Evolutionary conservation across 768 basidiomycete species (phyloP).

Genomic region (Lentinula sp.): DNA sequence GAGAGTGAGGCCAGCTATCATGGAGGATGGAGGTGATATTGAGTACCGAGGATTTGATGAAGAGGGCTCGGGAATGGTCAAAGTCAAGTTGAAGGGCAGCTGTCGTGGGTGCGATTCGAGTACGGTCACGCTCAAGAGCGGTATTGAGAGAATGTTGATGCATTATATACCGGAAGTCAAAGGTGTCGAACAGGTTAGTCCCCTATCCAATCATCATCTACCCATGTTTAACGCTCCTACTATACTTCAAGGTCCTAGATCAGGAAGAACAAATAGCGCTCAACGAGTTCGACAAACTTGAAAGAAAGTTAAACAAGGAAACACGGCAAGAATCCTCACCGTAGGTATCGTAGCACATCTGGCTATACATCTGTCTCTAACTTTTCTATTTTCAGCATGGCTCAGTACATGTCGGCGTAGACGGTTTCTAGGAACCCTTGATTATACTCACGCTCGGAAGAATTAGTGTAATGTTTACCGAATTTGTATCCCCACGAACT

Average conservation of each 20-base stretch:
- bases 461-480: neutral
- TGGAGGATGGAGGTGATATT: slow-evolving; percentile 98
- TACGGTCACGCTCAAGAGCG: slow-evolving; percentile 91
- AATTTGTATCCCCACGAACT: neutral
- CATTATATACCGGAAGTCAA: slow-evolving; percentile 98
- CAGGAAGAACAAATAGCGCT: slow-evolving; percentile 84
- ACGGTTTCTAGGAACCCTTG: neutral
- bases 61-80: slow-evolving; percentile 70
- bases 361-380: slow-evolving; percentile 7
- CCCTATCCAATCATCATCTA: neutral
- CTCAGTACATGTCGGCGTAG: slow-evolving; percentile 76
- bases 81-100: slow-evolving; percentile 91
- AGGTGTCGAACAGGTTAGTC: slow-evolving; percentile 76
- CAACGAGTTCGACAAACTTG: slow-evolving; percentile 86
- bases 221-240: neutral
- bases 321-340: slow-evolving; percentile 32
- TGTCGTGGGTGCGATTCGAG: slow-evolving; percentile 94
- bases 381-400: slow-evolving; percentile 47
- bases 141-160: slow-evolving; percentile 98
- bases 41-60: slow-evolving; percentile 92
- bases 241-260: slow-evolving; percentile 62
- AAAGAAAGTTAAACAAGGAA: slow-evolving; percentile 51
- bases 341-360: slow-evolving; percentile 19
- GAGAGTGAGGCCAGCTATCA: slow-evolving; percentile 90
- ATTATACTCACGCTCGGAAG: slow-evolving; percentile 3